Evolutionary conservation across 106 monocot genomes (phyloP).

Genomic region (Acanthochlamys bracteata): DNA sequence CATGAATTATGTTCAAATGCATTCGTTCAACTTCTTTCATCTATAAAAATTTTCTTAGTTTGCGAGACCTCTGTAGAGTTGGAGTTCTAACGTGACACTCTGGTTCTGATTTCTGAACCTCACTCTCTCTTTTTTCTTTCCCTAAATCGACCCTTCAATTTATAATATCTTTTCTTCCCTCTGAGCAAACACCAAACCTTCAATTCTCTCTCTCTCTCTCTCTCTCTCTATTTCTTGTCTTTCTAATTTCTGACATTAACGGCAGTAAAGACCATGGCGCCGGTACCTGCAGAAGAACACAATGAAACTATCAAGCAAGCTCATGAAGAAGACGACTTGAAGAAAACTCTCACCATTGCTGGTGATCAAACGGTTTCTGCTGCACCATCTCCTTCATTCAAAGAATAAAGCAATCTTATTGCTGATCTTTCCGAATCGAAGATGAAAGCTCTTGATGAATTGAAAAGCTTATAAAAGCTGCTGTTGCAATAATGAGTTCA

Average conservation of each 20-base stretch:
- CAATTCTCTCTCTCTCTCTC: not conserved
- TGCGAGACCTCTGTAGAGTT: constrained; percentile 1
- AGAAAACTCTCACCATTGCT: no score
- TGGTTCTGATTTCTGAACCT: not conserved
- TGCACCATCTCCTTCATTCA: constrained; percentile 30
- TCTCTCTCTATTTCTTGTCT: not conserved
- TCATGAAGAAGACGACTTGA: not conserved
- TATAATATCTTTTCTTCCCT: not conserved
- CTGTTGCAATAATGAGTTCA: constrained; percentile 45
- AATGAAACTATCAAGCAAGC: constrained; percentile 1
- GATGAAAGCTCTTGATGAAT: constrained; percentile 59
- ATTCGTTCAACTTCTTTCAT: no score
- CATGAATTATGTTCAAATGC: no score
- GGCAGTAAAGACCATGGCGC: constrained; percentile 4
- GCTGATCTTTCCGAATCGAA: constrained; percentile 38
- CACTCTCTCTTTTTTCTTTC: not conserved
- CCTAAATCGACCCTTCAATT: not conserved
- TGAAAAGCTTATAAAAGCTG: constrained; percentile 38
- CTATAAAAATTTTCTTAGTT: no score
- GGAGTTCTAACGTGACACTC: constrained; percentile 1
- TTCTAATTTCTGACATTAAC: not conserved
- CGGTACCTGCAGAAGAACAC: not conserved
- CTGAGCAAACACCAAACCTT: not conserved
- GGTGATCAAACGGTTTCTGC: not conserved
- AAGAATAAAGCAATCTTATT: constrained; percentile 59